Percentiles rank a stretch among this genome's conserved stretches.
These are phyloP conservation scores for Cicer judaicum DNA, from an alignment of 306 rosid genomes.

Conservation along the genomic window DNA sequence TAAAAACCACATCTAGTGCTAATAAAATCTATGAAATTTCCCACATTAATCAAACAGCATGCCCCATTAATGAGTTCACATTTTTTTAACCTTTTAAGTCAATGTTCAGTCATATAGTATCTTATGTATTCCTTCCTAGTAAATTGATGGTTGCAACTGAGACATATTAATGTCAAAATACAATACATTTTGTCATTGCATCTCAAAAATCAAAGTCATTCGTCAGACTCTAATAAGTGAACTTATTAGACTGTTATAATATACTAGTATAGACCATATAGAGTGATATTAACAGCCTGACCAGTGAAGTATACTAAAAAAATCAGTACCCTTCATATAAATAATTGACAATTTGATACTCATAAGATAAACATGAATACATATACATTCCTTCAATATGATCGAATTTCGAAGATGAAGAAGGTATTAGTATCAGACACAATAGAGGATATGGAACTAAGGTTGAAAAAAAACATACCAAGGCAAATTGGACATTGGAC, in stretches of 20 bases:
- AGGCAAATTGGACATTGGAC: slow-evolving; percentile 98
- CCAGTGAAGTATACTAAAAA: slow-evolving; percentile 6
- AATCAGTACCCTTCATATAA: not conserved
- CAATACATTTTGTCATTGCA: slow-evolving; percentile 21
- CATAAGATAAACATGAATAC: slow-evolving; percentile 29
- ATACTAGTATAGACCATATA: slow-evolving; percentile 1
- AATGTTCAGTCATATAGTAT: not conserved
- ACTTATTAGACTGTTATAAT: slow-evolving; percentile 9
- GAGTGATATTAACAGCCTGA: slow-evolving; percentile 16
- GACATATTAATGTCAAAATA: slow-evolving; percentile 20
- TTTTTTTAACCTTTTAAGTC: not conserved
- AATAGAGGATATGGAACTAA: slow-evolving; percentile 30
- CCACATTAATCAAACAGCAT: slow-evolving; percentile 28
- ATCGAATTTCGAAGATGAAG: slow-evolving; percentile 20
- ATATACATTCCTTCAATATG: slow-evolving; percentile 13
- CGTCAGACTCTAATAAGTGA: slow-evolving; percentile 24
- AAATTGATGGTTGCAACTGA: not conserved
- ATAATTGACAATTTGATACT: slow-evolving; percentile 18
- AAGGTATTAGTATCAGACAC: slow-evolving; percentile 30
- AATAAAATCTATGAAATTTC: slow-evolving; percentile 25
- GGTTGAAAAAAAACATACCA: slow-evolving; percentile 60
- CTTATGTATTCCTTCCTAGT: not conserved
- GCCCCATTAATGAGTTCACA: slow-evolving; percentile 10
- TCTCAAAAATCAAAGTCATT: slow-evolving; percentile 20
- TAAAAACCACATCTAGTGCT: slow-evolving; percentile 16